A percentile compares a stretch with the other conserved stretches of the same genome.
Evolutionary conservation across 495 filamentous ascomycete genomes (phyloP).

Genomic region (Pyrenula aspistea): DNA sequence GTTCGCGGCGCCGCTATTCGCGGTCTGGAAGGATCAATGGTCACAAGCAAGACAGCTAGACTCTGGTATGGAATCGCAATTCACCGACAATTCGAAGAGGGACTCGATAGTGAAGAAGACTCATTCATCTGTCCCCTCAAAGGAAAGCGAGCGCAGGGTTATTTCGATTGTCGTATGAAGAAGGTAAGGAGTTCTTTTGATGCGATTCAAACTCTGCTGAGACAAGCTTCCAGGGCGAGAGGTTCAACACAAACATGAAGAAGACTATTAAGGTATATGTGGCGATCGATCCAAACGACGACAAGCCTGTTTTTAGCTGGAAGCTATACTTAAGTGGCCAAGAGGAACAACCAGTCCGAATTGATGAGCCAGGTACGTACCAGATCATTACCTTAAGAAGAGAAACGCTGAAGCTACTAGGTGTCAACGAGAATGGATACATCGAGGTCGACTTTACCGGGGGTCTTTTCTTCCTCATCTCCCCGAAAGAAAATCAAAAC

Average conservation of each 20-base stretch:
- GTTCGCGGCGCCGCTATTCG: conserved; percentile 55
- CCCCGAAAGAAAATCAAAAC: not conserved
- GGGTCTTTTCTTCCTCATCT: not conserved
- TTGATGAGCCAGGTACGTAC: not conserved
- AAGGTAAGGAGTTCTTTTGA: not conserved
- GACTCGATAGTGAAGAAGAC: not conserved
- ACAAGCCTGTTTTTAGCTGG: not conserved
- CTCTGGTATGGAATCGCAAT: conserved; percentile 52
- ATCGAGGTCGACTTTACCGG: not conserved
- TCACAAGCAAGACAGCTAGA: conserved; percentile 50
- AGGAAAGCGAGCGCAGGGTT: conserved; percentile 1
- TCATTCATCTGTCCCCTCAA: not conserved
- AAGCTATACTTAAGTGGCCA: not conserved
- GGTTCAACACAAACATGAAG: not conserved
- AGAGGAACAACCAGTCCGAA: not conserved
- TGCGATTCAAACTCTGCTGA: not conserved
- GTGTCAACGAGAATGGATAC: not conserved
- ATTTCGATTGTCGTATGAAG: not conserved
- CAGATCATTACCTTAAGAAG: not conserved
- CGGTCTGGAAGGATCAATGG: conserved; percentile 61
- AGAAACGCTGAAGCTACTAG: not conserved
- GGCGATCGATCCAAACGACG: not conserved
- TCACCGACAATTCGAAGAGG: not conserved
- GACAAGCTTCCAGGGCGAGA: not conserved
- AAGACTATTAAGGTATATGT: not conserved